A percentile compares a stretch with the other conserved stretches of the same genome.
Evolutionary conservation across 345 rosid species (phyloP).

Genomic region (Arabis hirsuta): DNA sequence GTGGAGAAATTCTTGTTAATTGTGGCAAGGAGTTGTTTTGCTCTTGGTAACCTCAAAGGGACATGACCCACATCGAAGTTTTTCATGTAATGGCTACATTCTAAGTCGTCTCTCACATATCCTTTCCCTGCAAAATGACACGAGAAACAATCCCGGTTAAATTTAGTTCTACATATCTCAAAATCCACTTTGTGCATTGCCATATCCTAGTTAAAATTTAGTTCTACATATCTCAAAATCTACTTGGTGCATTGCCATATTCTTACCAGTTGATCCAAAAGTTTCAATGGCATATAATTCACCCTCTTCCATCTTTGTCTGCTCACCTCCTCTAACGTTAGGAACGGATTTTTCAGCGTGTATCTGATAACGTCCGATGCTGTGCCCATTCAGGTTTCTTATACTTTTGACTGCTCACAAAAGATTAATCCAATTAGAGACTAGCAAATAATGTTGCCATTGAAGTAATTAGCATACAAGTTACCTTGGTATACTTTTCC

Average conservation of each 20-base stretch:
- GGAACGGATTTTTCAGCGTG: constrained; percentile 98
- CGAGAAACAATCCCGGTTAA: constrained; percentile 50
- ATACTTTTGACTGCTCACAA: constrained; percentile 78
- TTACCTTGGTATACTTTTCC: constrained; percentile 89
- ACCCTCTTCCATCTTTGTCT: constrained; percentile 98
- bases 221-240: not conserved
- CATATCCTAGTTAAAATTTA: constrained; percentile 16
- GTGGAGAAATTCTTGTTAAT: constrained; percentile 95
- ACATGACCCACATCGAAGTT: constrained; percentile 76
- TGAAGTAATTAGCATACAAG: not conserved
- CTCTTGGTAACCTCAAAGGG: constrained; percentile 86
- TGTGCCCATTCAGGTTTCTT: constrained; percentile 86
- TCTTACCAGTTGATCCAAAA: constrained; percentile 85
- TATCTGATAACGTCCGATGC: constrained; percentile 82
- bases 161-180: not conserved
- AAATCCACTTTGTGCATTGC: not conserved
- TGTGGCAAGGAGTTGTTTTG: constrained; percentile 87
- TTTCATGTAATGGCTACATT: constrained; percentile 97
- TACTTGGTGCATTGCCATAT: constrained; percentile 19
- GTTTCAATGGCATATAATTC: constrained; percentile 95
- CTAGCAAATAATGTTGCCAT: not conserved
- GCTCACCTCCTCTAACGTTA: constrained; percentile 94
- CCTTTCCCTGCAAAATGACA: constrained; percentile 72
- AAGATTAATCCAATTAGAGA: not conserved
- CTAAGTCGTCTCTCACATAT: constrained; percentile 85